Conservation (phyloP, 176 grass and related monocot species). For the Stipa capillata region DNA sequence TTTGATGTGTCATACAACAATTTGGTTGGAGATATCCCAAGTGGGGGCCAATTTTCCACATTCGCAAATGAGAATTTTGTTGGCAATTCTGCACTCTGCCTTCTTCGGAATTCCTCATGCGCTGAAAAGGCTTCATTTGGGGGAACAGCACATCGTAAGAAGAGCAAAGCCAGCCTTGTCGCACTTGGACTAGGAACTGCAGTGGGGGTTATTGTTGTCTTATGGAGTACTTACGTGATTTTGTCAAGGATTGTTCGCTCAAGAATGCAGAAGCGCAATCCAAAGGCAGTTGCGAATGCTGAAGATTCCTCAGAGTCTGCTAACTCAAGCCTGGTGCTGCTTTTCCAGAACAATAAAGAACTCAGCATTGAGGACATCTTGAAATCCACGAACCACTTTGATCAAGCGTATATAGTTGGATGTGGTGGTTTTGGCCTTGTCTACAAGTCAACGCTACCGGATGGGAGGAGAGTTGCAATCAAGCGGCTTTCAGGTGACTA, state of each 20-base stretch:
- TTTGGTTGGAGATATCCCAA: constrained; percentile 50
- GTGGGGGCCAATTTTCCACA: constrained; percentile 74
- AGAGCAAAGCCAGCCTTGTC: constrained; percentile 31
- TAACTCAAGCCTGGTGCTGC: constrained; percentile 57
- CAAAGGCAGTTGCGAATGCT: constrained; percentile 71
- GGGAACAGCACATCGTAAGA: constrained; percentile 5
- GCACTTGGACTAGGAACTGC: constrained; percentile 53
- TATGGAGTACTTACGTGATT: constrained; percentile 36
- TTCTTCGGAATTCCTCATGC: constrained; percentile 18
- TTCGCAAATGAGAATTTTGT: constrained; percentile 53
- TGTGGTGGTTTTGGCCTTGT: constrained; percentile 94
- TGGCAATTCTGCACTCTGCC: constrained; percentile 57
- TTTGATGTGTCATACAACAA: constrained; percentile 80
- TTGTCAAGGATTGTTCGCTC: constrained; percentile 38
- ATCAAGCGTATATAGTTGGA: constrained; percentile 73
- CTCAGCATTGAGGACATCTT: constrained; percentile 70
- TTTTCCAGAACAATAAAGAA: constrained; percentile 88
- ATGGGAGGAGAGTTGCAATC: constrained; percentile 69
- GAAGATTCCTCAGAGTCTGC: constrained; percentile 63
- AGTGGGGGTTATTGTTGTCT: constrained; percentile 34
- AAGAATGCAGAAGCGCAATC: constrained; percentile 53
- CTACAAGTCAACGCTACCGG: constrained; percentile 69
- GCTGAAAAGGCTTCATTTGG: background rate
- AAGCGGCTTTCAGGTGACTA: constrained; percentile 90
- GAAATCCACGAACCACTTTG: constrained; percentile 89